These are phyloP conservation scores for Rutstroemia sp. DNA, from an alignment of 2,329 filamentous ascomycete genomes.

Conservation along the genomic window DNA sequence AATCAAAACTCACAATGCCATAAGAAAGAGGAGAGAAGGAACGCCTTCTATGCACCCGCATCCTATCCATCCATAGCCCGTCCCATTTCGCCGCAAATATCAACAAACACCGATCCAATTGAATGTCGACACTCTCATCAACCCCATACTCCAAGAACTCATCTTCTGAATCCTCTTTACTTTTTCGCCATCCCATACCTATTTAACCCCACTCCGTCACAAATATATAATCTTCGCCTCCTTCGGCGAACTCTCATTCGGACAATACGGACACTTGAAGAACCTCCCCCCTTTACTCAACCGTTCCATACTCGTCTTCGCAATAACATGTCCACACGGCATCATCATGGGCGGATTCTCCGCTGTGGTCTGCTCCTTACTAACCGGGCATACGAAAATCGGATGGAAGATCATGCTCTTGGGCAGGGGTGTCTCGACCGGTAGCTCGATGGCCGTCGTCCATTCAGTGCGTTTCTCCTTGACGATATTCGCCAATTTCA, in stretches of 20 bases:
- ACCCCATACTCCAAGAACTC: too few relatives aligned
- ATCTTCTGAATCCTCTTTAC: background rate
- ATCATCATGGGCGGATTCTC: constrained; percentile 95
- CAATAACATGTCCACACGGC: constrained; percentile 90
- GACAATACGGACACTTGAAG: constrained; percentile 90
- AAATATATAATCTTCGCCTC: constrained; percentile 48
- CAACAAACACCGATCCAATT: too few relatives aligned
- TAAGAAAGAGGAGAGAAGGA: too few relatives aligned
- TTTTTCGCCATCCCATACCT: background rate
- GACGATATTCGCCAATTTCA: constrained; percentile 85
- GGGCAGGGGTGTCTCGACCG: constrained; percentile 62
- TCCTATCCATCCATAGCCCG: too few relatives aligned
- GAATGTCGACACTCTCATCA: too few relatives aligned
- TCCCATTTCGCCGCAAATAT: too few relatives aligned
- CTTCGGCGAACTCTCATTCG: constrained; percentile 67
- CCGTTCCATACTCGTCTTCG: constrained; percentile 71
- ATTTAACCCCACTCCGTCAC: constrained; percentile 11
- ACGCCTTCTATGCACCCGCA: too few relatives aligned
- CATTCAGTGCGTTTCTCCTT: constrained; percentile 87
- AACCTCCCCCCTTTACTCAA: constrained; percentile 73
- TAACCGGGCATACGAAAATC: constrained; percentile 96
- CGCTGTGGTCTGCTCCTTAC: constrained; percentile 92
- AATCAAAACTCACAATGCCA: too few relatives aligned
- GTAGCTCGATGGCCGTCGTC: constrained; percentile 86
- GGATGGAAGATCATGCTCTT: constrained; percentile 71